Evolutionary conservation across 73 alveolate genomes (phyloP), one percentile per base, ranked within the genome.

Genomic region (Paramecium tetraurelia): DNA sequence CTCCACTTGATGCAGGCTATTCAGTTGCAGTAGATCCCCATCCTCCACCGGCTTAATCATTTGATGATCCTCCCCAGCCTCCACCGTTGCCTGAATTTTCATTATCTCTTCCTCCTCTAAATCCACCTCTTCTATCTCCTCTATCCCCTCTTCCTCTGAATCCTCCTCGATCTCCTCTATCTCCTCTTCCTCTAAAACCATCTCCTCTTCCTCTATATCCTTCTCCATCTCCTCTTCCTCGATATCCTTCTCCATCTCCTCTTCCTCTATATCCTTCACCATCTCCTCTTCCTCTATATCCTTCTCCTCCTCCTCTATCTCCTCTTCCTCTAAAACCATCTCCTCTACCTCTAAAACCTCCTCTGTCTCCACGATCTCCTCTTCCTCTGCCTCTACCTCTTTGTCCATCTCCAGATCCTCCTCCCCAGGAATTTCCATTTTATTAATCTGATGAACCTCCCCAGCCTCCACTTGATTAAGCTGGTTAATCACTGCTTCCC

Each of bases 71-170:
- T 72, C 86, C 59, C 57, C 59, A 33, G 6, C 86, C n/a, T 16
- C 86, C 86, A 9, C 76, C 40, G 14, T 63, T 35, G 0, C 90
- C 76, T 8, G 44, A 29, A 20, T 36, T 41, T 3, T 36, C 59
- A n/a, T 38, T 75, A 22, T 43, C 90, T 20, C 69, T 48, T 4
- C 90, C 90, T 40, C 90, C 72, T 80, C 90, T 46, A 6, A 22
- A 31, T 40, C 90, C 90, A 20, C 90, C 90, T 80, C 90, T 80
- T 80, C 90, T 80, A 80, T 80, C 76, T 44, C 90, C 75, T 43
- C 72, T 43, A 31, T 46, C 70, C 0, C 90, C 72, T 18, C 90
- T 29, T 16, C 89, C 89, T 76, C 89, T 36, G 14, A 38, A 38
- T 40, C 89, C 89, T 38, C 89, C 89, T 76, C 89, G 7, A 21